Base-by-base conservation (phyloP, 345 rosid genomes). In the Pugionium dolabratum region DNA sequence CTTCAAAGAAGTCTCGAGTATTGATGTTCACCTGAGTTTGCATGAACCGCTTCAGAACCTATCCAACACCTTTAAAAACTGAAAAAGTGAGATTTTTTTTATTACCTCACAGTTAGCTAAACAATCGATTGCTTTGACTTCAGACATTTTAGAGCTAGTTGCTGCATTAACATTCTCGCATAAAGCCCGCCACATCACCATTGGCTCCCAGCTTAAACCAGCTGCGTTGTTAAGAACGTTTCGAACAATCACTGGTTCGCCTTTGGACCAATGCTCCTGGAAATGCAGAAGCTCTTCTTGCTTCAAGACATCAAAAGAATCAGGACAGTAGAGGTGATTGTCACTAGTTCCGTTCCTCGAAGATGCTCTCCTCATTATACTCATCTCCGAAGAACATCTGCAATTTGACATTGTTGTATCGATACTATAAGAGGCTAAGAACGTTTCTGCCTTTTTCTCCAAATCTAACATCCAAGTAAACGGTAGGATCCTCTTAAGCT, bases 201-300 rank as follows among this genome's bases (percentile, higher is more conserved):
- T 82, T 27, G 99, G 99, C 69, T 94, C 99, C 99, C 99, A 90
- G 79, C 96, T 94, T 67, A 90, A 76, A 66, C 81, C 87, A 48
- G 87, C 57, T 26, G 83, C 68, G 64, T 48, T 65, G 69, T 81
- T 75, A 32, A 88, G 95, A 60, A 83, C 78, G 74, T 86, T 76
- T 37, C 69, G 78, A 69, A 88, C 97, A 5, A 90, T 85, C 59
- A 94, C 82, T 0, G 97, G 99, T 68, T 94, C 91, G 6, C 99
- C 97, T 73, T 76, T 88, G 43, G 73, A 67, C 97, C 97, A 90
- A 59, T 82, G 89, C 36, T 69, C 73, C 75, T 78, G 90, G 63
- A 94, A 94, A 74, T 66, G 57, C 4, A 45, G 37, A 79, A 90
- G 81, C 47, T 75, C 82, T 48, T 74, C 80, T 68, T 66, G 73